Percentiles rank a stretch among this genome's conserved stretches.
Conservation (phyloP, 192 early-diverging fungal species). For the Anaeromyces robustus region DNA sequence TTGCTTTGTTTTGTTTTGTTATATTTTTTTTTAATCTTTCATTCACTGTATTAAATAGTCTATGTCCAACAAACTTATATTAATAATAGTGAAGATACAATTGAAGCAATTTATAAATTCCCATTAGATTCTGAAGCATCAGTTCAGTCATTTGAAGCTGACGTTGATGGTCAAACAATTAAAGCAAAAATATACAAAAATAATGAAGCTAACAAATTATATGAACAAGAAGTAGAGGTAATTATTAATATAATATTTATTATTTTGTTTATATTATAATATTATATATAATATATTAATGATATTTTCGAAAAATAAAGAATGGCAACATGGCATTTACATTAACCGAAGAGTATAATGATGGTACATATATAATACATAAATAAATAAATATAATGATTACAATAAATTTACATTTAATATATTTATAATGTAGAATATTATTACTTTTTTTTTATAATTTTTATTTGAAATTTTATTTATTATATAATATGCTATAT, state of each 20-base stretch:
- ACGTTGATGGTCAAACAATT: constrained; percentile 7
- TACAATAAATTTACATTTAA: no score
- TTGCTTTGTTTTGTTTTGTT: no score
- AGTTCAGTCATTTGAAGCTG: constrained; percentile 14
- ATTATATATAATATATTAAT: no score
- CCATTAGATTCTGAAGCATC: constrained; percentile 11
- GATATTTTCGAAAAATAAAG: no score
- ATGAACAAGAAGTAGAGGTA: constrained; percentile 4
- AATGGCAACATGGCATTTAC: constrained; percentile 8
- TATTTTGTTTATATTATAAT: no score
- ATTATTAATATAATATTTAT: background rate
- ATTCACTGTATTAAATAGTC: background rate
- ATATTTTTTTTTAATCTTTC: no score
- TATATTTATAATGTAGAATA: no score
- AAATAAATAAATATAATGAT: no score
- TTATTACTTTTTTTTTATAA: no score
- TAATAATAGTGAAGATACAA: background rate
- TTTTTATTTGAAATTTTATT: no score
- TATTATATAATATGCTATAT: no score
- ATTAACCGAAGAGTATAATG: constrained; percentile 2
- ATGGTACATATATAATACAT: constrained; percentile 4
- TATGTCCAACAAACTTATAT: constrained; percentile 1
- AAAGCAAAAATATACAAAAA: constrained; percentile 9
- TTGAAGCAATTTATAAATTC: constrained; percentile 9
- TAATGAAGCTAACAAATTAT: constrained; percentile 8